Percentiles rank a stretch among this genome's conserved stretches.
These are phyloP conservation scores for Melianthus villosus DNA, from an alignment of 441 rosid species.

Conservation along the genomic window DNA sequence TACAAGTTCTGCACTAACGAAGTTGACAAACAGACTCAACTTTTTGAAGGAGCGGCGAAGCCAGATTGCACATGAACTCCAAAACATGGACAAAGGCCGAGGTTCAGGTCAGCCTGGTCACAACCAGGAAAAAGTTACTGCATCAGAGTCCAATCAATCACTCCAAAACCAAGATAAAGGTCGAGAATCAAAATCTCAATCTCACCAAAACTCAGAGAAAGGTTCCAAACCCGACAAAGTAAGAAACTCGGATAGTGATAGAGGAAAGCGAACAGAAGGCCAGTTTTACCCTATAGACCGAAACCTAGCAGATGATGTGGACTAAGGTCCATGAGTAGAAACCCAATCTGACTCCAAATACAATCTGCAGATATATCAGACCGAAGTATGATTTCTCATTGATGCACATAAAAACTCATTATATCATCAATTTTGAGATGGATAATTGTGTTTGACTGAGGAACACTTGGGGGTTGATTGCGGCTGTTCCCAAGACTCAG, in stretches of 20 bases:
- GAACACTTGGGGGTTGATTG: constrained; percentile 3
- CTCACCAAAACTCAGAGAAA: constrained; percentile 13
- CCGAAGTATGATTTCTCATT: constrained; percentile 14
- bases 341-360: constrained; percentile 7
- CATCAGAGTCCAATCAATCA: constrained; percentile 13
- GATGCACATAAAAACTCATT: no score
- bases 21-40: constrained; percentile 59
- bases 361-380: constrained; percentile 17
- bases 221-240: constrained; percentile 13
- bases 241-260: no score
- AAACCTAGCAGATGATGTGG: no score
- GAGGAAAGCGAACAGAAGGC: constrained; percentile 10
- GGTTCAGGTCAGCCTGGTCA: constrained; percentile 16
- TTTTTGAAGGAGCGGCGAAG: constrained; percentile 69
- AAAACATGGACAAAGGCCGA: constrained; percentile 33
- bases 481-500: not conserved
- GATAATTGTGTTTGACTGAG: constrained; percentile 2
- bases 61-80: constrained; percentile 53
- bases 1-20: constrained; percentile 47
- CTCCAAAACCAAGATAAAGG: constrained; percentile 9
- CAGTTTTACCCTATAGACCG: constrained; percentile 7
- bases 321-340: no score
- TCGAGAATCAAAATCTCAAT: constrained; percentile 9
- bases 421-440: not conserved
- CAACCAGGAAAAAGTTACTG: constrained; percentile 15